Evolutionary conservation across 1,284 basidiomycete genomes (phyloP), one percentile per base, ranked within the genome.

Genomic region (Malassezia arunalokei): DNA sequence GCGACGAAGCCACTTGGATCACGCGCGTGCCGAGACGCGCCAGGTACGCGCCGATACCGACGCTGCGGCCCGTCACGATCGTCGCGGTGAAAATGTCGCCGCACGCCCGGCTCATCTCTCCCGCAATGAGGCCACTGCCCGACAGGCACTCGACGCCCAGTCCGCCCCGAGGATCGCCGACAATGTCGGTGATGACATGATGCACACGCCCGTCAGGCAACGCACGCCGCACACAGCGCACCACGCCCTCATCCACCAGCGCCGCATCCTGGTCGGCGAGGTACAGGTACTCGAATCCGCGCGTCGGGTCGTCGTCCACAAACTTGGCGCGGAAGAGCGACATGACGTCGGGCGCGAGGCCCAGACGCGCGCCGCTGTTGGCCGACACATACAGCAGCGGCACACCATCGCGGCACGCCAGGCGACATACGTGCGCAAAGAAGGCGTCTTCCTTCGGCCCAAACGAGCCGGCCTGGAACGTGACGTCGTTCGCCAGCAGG

Each of bases 21-120:
- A 94, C 87, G 68, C 94, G 85, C 77, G 98, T 87, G 66, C 94
- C 94, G 38, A 98, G 82, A 66, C 94, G 89, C 52, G 98, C 91
- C 52, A 99, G 86, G 76, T 99, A 98, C 35, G 94, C 94, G 72
- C 94, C 94, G 67, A 98, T 99, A 76, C 94, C 94, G 64, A 99
- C 94, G 5, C 91, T 96, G 51, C 94, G 87, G 63, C 91, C 94
- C 40, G 91, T 95, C 65, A 98, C 92, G 68, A 99, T 83, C 17
- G 94, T 98, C 74, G 96, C 91, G 47, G 94, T 99, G 79, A 99
- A 99, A 74, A 98, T 95, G 73, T 96, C 89, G 67, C 98, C 90
- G 75, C 95, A 95, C 0, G 94, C 94, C 40, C 94, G 83, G 43
- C 91, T 94, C 0, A 94, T 98, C 76, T 95, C 94, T 58, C 94